These are phyloP conservation scores for Cucurbitaria berberidis DNA, from an alignment of 2,329 filamentous ascomycete genomes.

Conservation along the genomic window DNA sequence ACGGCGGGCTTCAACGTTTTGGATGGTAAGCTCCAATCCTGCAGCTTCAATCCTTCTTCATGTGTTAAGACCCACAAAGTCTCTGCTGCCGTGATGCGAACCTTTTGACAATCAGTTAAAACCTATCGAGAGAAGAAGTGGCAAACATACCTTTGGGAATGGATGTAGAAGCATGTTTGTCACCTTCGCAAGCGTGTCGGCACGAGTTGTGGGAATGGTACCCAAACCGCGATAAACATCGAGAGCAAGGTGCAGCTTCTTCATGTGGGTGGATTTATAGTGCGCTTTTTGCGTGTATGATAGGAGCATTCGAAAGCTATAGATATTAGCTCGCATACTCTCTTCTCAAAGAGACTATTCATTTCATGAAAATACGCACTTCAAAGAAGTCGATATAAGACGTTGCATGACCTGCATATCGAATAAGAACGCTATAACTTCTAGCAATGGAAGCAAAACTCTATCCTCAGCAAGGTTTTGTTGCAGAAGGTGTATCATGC, in stretches of 20 bases:
- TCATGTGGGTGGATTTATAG: conserved; percentile 81
- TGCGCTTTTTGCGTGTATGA: conserved; percentile 76
- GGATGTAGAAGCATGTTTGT: conserved; percentile 78
- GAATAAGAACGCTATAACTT: conserved; percentile 75
- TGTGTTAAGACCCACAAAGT: conserved; percentile 46
- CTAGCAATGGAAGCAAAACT: conserved; percentile 75
- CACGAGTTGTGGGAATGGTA: conserved; percentile 55
- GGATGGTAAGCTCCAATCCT: conserved; percentile 44
- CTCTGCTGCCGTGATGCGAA: conserved; percentile 50
- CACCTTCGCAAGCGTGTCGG: conserved; percentile 71
- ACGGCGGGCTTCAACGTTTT: conserved; percentile 42
- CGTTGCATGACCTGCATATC: conserved; percentile 54
- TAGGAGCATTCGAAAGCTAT: conserved; percentile 66
- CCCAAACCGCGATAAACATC: conserved; percentile 78
- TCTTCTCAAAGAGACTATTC: not conserved
- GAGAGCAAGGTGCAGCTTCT: conserved; percentile 80
- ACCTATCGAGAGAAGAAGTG: not conserved
- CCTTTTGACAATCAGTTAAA: conserved; percentile 16
- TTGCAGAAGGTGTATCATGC: conserved; percentile 39
- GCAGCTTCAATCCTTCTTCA: conserved; percentile 31
- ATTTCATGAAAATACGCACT: conserved; percentile 44
- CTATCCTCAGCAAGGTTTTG: conserved; percentile 63
- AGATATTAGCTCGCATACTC: not conserved
- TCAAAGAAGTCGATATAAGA: conserved; percentile 58
- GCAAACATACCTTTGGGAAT: conserved; percentile 69